These are phyloP conservation scores for Ascoidea tarda DNA, from an alignment of 805 yeast species.

Conservation along the genomic window DNA sequence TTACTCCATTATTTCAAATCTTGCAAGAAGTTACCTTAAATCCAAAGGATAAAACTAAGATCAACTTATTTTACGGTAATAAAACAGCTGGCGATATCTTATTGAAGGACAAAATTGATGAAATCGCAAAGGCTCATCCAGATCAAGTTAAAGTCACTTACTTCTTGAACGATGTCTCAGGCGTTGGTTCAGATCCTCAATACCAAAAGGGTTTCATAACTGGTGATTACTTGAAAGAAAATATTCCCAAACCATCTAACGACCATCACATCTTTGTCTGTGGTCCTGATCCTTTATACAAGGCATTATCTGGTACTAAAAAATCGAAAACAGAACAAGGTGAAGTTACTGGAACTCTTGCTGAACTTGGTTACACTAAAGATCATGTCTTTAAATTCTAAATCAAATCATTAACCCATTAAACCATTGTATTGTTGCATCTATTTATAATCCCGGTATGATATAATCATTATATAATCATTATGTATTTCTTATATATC, in stretches of 20 bases:
- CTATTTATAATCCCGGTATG: too few relatives aligned
- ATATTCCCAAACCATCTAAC: slow-evolving; percentile 54
- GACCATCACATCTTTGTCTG: slow-evolving; percentile 74
- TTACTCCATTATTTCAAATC: slow-evolving; percentile 89
- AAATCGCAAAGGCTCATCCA: slow-evolving; percentile 47
- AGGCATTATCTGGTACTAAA: slow-evolving; percentile 79
- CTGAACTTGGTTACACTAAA: slow-evolving; percentile 78
- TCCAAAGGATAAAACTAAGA: slow-evolving; percentile 82
- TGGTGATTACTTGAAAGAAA: slow-evolving; percentile 50
- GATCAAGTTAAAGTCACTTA: slow-evolving; percentile 68
- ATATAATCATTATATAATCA: too few relatives aligned
- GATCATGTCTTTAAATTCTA: slow-evolving; percentile 85
- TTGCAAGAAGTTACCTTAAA: slow-evolving; percentile 60
- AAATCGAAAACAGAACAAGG: slow-evolving; percentile 87
- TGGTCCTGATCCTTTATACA: slow-evolving; percentile 90
- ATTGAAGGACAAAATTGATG: slow-evolving; percentile 66
- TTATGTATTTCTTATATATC: too few relatives aligned
- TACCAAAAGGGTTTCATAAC: slow-evolving; percentile 60
- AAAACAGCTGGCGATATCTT: slow-evolving; percentile 68
- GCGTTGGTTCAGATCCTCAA: slow-evolving; percentile 44
- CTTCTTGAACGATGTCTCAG: slow-evolving; percentile 22
- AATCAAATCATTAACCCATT: slow-evolving; percentile 3
- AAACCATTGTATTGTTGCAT: too few relatives aligned
- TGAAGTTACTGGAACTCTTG: slow-evolving; percentile 76
- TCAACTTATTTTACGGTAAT: slow-evolving; percentile 71